Evolutionary conservation across 1,139 yeast genomes (phyloP).

Genomic region (Saccharomyces uvarum): DNA sequence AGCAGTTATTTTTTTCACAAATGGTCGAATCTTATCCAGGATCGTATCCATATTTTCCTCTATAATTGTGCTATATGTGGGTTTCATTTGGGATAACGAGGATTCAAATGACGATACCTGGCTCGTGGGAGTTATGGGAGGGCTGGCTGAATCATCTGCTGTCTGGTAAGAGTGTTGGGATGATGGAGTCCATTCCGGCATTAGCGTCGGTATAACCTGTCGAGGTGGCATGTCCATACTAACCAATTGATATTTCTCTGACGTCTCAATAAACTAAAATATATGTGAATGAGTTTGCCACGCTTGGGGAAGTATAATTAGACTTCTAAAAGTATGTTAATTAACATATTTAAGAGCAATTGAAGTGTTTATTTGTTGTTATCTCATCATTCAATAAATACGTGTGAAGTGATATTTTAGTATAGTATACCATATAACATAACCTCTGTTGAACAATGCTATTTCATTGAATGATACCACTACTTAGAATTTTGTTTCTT

Average conservation of each 20-base stretch:
- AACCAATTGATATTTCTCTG: not conserved
- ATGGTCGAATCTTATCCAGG: slow-evolving; percentile 6
- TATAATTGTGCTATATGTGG: slow-evolving; percentile 11
- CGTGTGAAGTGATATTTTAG: not conserved
- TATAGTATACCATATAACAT: not conserved
- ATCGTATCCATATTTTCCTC: slow-evolving; percentile 9
- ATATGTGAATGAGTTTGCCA: not conserved
- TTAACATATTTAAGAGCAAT: not conserved
- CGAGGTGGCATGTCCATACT: not conserved
- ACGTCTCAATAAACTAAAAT: not conserved
- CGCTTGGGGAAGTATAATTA: not conserved
- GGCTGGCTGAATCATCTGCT: not conserved
- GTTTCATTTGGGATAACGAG: slow-evolving; percentile 6
- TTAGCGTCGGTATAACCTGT: not conserved
- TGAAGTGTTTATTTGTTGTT: not conserved
- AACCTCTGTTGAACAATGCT: not conserved
- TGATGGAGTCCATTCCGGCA: not conserved
- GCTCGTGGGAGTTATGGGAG: slow-evolving; percentile 2
- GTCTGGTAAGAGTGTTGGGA: not conserved
- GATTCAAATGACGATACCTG: slow-evolving; percentile 6
- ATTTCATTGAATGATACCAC: not conserved
- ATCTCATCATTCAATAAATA: not conserved
- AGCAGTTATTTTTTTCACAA: slow-evolving; percentile 7
- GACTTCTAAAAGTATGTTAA: not conserved
- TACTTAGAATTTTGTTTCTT: not conserved